A percentile compares a stretch with the other conserved stretches of the same genome.
Evolutionary conservation across 2,329 filamentous ascomycete genomes (phyloP).

Genomic region (Remersonia thermophila): DNA sequence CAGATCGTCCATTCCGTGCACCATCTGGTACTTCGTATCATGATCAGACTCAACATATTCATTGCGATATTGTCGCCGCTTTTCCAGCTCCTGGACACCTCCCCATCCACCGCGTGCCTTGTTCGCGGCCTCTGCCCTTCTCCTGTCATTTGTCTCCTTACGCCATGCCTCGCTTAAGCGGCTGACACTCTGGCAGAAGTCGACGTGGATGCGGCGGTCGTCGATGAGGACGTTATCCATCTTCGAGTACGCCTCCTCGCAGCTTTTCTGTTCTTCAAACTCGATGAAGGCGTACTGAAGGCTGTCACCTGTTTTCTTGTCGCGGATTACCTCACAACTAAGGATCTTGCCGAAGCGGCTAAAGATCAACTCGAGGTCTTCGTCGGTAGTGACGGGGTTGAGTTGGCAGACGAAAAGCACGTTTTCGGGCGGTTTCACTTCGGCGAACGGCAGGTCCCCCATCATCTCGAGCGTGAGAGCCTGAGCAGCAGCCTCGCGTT

Average conservation of each 20-base stretch:
- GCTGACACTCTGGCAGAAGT: slow-evolving; percentile 90
- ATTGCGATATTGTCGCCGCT: slow-evolving; percentile 79
- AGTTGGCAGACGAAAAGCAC: slow-evolving; percentile 97
- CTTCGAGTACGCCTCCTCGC: slow-evolving; percentile 93
- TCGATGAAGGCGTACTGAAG: slow-evolving; percentile 97
- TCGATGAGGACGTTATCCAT: slow-evolving; percentile 98
- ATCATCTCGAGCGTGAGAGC: slow-evolving; percentile 95
- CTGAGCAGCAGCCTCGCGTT: slow-evolving; percentile 85
- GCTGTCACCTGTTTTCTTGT: slow-evolving; percentile 87
- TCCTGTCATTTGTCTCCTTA: slow-evolving; percentile 70
- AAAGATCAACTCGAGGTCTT: slow-evolving; percentile 92
- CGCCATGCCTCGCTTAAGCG: slow-evolving; percentile 86
- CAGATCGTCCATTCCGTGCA: slow-evolving; percentile 60
- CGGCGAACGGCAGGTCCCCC: slow-evolving; percentile 90
- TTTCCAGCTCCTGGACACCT: slow-evolving; percentile 77
- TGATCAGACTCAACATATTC: slow-evolving; percentile 35
- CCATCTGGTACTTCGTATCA: slow-evolving; percentile 56
- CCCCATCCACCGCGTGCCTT: slow-evolving; percentile 67
- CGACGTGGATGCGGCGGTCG: slow-evolving; percentile 93
- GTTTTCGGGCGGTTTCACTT: slow-evolving; percentile 95
- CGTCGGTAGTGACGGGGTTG: slow-evolving; percentile 89
- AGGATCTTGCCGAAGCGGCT: slow-evolving; percentile 91
- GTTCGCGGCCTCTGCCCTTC: slow-evolving; percentile 38
- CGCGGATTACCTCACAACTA: slow-evolving; percentile 90
- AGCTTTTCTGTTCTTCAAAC: slow-evolving; percentile 83